A percentile compares a stretch with the other conserved stretches of the same genome.
Conservation (phyloP, 2,329 filamentous ascomycete species). For the Penicillium brasilianum region DNA sequence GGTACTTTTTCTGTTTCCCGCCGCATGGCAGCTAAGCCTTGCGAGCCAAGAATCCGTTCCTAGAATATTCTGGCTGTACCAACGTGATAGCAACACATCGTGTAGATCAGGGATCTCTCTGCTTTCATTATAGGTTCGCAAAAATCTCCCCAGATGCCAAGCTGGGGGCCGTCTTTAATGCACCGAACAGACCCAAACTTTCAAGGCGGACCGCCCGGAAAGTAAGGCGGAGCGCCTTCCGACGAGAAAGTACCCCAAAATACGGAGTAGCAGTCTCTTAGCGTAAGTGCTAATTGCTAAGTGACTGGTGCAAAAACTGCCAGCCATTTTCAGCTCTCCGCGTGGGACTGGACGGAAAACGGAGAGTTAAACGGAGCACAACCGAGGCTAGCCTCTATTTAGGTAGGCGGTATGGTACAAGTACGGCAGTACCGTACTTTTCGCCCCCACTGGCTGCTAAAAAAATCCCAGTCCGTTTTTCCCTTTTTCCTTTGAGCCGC, state of each 20-base stretch:
- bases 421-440: not conserved
- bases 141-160: not conserved
- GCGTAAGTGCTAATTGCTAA: not conserved
- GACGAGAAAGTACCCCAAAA: not conserved
- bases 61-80: too few relatives aligned
- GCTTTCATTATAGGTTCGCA: not conserved
- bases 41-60: not conserved
- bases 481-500: not conserved
- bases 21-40: conserved; percentile 1
- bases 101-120: too few relatives aligned
- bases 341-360: not conserved
- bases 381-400: not conserved
- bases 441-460: not conserved
- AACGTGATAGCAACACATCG: too few relatives aligned
- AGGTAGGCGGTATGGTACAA: not conserved
- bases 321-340: not conserved
- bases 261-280: not conserved
- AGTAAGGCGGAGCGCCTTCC: not conserved
- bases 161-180: not conserved
- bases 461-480: not conserved
- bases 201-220: not conserved
- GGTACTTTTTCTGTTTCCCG: not conserved
- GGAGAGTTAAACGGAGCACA: too few relatives aligned
- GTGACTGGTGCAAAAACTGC: not conserved
- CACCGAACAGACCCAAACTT: not conserved